A percentile compares a stretch with the other conserved stretches of the same genome.
phyloP scores from a whole-genome alignment of 768 basidiomycete genomes.

The Kondoa malvinella region DNA sequence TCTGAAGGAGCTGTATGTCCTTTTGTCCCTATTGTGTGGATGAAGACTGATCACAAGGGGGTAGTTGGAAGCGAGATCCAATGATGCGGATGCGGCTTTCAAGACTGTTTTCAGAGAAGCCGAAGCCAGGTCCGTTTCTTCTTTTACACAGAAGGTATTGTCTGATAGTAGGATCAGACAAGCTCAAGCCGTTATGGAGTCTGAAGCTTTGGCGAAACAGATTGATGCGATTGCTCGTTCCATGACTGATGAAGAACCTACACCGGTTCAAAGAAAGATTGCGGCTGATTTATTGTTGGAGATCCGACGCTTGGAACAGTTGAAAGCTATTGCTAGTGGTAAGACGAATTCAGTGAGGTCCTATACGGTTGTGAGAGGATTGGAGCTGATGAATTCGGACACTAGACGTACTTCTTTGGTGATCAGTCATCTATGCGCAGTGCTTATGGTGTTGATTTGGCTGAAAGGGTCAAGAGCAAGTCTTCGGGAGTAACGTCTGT shows the following conservation, averaged over 20 bases:
- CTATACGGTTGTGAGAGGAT: background rate
- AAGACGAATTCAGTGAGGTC: background rate
- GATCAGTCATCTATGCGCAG: background rate
- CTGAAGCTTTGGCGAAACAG: slow-evolving; percentile 3
- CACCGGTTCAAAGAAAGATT: background rate
- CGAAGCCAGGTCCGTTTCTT: background rate
- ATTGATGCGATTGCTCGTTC: background rate
- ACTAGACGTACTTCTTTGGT: background rate
- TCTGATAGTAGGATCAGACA: background rate
- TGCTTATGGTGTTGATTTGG: background rate
- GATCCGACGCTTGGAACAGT: background rate
- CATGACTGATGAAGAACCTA: background rate
- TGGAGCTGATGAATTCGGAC: background rate
- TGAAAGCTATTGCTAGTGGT: background rate
- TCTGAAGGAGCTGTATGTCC: background rate
- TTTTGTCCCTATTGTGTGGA: no score
- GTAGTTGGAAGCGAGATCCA: background rate
- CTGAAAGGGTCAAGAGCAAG: background rate
- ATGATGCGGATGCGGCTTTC: slow-evolving; percentile 1
- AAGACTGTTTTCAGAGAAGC: background rate
- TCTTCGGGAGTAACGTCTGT: no score
- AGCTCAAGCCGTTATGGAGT: background rate
- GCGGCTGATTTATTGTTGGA: slow-evolving; percentile 1
- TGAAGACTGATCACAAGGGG: no score
- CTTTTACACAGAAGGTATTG: background rate